Evolutionary conservation across 306 rosid genomes (phyloP).

Genomic region (Vicia sativa): DNA sequence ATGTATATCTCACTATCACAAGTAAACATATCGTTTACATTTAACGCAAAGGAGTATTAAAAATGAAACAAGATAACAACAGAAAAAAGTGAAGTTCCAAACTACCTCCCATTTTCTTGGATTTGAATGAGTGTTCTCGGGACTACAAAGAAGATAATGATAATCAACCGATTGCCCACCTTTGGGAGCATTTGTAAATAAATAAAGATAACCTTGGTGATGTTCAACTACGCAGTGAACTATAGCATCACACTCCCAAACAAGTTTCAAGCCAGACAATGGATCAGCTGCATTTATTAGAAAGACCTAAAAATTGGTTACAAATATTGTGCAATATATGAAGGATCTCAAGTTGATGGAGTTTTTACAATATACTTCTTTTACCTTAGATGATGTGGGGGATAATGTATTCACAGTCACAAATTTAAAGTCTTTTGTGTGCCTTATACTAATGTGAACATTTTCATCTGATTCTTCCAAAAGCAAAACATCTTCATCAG

Average conservation of each 20-base stretch:
- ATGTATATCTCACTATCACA: conserved; percentile 23
- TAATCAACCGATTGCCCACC: conserved; percentile 58
- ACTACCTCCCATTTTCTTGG: conserved; percentile 90
- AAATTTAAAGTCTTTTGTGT: conserved; percentile 82
- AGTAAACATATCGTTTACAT: background rate
- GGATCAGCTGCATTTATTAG: conserved; percentile 94
- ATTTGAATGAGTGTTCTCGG: conserved; percentile 50
- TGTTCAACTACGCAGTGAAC: conserved; percentile 88
- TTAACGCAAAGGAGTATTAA: conserved; percentile 6
- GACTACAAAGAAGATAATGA: conserved; percentile 82
- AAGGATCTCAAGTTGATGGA: conserved; percentile 31
- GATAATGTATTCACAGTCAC: conserved; percentile 75
- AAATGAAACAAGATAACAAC: background rate
- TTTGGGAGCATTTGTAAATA: conserved; percentile 85
- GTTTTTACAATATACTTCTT: conserved; percentile 32
- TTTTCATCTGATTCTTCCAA: conserved; percentile 75
- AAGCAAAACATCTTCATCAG: conserved; percentile 79
- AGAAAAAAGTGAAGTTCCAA: conserved; percentile 22
- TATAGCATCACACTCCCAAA: conserved; percentile 81
- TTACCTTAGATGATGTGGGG: conserved; percentile 76
- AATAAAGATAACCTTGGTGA: conserved; percentile 72
- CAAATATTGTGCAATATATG: conserved; percentile 39
- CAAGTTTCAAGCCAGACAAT: conserved; percentile 69
- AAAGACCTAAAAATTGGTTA: conserved; percentile 78
- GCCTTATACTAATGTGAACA: conserved; percentile 59